Base-by-base conservation (phyloP, 805 yeast genomes). In the Candida mattraensis region DNA sequence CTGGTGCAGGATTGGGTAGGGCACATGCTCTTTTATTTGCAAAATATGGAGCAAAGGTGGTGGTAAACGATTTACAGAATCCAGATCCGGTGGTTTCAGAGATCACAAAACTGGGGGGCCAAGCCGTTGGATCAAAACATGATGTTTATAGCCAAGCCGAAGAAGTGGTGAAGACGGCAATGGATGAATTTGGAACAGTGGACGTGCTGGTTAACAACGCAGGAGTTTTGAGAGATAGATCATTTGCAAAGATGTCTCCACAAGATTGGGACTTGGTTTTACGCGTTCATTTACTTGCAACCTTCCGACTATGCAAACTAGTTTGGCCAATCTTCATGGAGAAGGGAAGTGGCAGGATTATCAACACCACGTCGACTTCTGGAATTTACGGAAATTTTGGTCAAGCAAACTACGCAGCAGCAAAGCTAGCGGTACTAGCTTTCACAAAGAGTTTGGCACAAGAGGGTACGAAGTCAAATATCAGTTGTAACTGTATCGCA, bases 371-470 rank as follows among this genome's bases (percentile, higher is more conserved):
- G 16, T 88, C 96, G 13, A 91, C 98, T 7, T 88, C 97, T 2
- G 99, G 98, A 48, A 88, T 91, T 50, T 91, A 91, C 63, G 99
- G 99, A 47, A 87, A 84, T 69, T 91, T 91, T 67, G 99, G 99
- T 33, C 99, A 91, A 67, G 87, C 96, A 25, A 91, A 91, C 69
- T 91, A 91, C 63, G 81, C 96, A 14, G 80, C 97, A 20, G 97
- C 98, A 29, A 91, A 91, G 68, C 78, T 85, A 34, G 97, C 87
- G 16, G 78, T 91, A 45, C 65, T 88, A 31, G 96, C 96, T 12
- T 74, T 91, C 50, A 75, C 96, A 25, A 80, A 76, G 63, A 83
- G 97, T 27, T 63, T 87, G 45, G 96, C 98, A 18, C 72, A 86
- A 47, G 99, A 91, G 68, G 99, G 99, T 54, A 79, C 79, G 42